Conservation (phyloP, 2,329 filamentous ascomycete species). For the Anisogramma anomala region DNA sequence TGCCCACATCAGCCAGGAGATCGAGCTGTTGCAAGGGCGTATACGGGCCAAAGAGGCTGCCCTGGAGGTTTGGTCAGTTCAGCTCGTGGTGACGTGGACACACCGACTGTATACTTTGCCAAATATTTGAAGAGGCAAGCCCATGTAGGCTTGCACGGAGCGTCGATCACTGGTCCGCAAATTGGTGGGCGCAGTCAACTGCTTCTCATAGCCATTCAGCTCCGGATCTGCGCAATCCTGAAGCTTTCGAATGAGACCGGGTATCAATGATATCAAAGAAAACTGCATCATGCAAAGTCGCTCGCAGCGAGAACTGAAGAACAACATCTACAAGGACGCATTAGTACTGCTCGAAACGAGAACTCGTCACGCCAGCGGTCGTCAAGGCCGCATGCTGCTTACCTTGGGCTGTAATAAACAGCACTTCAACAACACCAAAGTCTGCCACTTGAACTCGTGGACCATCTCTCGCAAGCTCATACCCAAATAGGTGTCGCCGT, state of each 20-base stretch:
- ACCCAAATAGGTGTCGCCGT: constrained; percentile 79
- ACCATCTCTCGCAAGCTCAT: constrained; percentile 82
- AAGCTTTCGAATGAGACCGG: constrained; percentile 79
- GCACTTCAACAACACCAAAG: constrained; percentile 85
- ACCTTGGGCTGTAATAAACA: constrained; percentile 92
- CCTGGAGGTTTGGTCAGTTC: constrained; percentile 35
- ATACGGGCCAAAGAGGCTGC: constrained; percentile 90
- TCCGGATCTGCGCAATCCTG: constrained; percentile 94
- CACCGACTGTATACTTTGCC: constrained; percentile 53
- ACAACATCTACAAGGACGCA: constrained; percentile 62
- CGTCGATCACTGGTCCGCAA: constrained; percentile 83
- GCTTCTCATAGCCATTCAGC: constrained; percentile 70
- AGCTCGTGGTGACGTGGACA: not conserved
- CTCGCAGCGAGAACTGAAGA: constrained; percentile 95
- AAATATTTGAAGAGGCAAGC: constrained; percentile 86
- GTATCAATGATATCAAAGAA: constrained; percentile 88
- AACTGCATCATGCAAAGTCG: constrained; percentile 97
- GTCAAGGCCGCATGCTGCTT: constrained; percentile 5
- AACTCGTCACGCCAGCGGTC: too few species aligned
- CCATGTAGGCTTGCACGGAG: constrained; percentile 88
- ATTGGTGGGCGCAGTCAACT: constrained; percentile 64
- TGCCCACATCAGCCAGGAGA: constrained; percentile 81
- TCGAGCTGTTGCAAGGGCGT: constrained; percentile 94
- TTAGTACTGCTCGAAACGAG: not conserved
- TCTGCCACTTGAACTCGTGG: constrained; percentile 90